Base-by-base conservation (phyloP, 306 rosid genomes). In the Lathyrus tuberosus region DNA sequence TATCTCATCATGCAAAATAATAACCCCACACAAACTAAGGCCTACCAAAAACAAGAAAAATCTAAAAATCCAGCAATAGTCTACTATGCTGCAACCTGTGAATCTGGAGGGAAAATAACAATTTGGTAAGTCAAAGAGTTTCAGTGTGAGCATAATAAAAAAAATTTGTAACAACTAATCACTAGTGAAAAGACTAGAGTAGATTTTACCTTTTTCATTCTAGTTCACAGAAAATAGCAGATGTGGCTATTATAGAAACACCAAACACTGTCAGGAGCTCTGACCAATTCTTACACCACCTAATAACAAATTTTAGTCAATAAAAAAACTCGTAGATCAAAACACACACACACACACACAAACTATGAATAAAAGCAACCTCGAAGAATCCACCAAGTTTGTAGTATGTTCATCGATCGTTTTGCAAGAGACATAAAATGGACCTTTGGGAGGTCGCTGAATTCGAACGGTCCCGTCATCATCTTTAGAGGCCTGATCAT, bases 241-340 rank as follows among this genome's bases (percentile, higher is more conserved):
- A 22, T 22, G 24, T 22, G 24, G 24, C 24, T 22, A 22, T 22
- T 22, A 83, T 6, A 57, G 98, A 93, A 20, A 90, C 91, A 70
- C 82, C 82, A n/a, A n/a, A n/a, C n/a, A n/a, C n/a, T n/a, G n/a
- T n/a, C n/a, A n/a, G n/a, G n/a, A n/a, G n/a, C n/a, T n/a, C n/a
- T n/a, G n/a, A n/a, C n/a, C n/a, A n/a, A n/a, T n/a, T n/a, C 80
- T 84, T 87, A 78, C 88, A 85, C 95, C 86, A 90, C 91, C 98
- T 93, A 81, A 62, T 35, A 71, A 80, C 43, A 48, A 9, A 41
- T 54, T 63, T 62, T n/a, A n/a, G n/a, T n/a, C n/a, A n/a, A n/a
- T n/a, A n/a, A n/a, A n/a, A n/a, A n/a, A n/a, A n/a, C n/a, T n/a
- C n/a, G n/a, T n/a, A n/a, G n/a, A n/a, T n/a, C n/a, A n/a, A n/a